phyloP scores from a whole-genome alignment of 169 alveolate species.

The Plasmodium billcollinsi region DNA sequence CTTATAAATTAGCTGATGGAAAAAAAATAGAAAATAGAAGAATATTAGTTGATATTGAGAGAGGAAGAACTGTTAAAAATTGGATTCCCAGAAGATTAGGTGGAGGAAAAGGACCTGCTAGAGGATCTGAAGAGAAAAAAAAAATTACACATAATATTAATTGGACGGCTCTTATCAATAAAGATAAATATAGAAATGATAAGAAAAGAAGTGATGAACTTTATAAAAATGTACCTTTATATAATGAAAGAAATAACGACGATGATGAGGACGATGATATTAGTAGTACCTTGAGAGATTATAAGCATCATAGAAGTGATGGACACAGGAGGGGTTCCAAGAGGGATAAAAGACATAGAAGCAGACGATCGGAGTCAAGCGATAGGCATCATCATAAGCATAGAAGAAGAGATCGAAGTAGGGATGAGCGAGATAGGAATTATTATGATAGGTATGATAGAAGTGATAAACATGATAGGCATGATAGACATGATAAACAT shows the following conservation, averaged over 20 bases:
- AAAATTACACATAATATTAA: slow-evolving; percentile 75
- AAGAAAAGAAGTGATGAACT: slow-evolving; percentile 19
- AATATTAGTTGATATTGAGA: slow-evolving; percentile 95
- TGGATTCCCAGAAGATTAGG: slow-evolving; percentile 97
- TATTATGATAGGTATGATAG: slow-evolving; percentile 3
- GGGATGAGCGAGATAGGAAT: slow-evolving; percentile 2
- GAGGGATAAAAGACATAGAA: slow-evolving; percentile 45
- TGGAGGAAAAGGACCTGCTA: slow-evolving; percentile 95
- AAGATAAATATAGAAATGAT: slow-evolving; percentile 47
- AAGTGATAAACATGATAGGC: neutral
- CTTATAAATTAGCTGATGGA: slow-evolving; percentile 95
- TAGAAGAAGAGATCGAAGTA: slow-evolving; percentile 20
- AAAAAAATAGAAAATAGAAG: slow-evolving; percentile 94
- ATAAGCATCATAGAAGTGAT: neutral
- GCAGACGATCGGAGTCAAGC: slow-evolving; percentile 25
- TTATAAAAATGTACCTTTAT: slow-evolving; percentile 44
- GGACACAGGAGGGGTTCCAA: slow-evolving; percentile 19
- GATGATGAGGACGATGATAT: slow-evolving; percentile 20
- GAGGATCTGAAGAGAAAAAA: slow-evolving; percentile 81
- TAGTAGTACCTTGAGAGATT: neutral
- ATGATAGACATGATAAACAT: slow-evolving; percentile 5
- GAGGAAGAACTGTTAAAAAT: slow-evolving; percentile 95
- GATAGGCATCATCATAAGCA: slow-evolving; percentile 51
- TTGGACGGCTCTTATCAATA: slow-evolving; percentile 49
- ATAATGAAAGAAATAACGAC: slow-evolving; percentile 48